Conservation (phyloP, 768 basidiomycete species). For the Lactarius quietus region DNA sequence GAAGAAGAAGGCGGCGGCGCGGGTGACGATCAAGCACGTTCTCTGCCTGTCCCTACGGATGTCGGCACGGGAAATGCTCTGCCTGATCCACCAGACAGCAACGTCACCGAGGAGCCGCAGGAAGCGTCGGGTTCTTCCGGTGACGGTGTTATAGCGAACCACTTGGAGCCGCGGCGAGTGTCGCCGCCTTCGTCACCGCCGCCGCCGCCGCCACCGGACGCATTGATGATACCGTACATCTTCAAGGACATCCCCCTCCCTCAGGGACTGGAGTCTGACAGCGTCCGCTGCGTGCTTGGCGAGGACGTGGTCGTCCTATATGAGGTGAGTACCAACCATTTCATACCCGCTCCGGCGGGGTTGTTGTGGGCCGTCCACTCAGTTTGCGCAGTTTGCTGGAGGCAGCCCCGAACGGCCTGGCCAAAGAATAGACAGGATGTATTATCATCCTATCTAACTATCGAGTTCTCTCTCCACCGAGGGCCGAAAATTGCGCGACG, state of each 20-base stretch:
- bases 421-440: slow-evolving; percentile 4
- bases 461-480: neutral
- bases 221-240: neutral
- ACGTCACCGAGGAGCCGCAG: neutral
- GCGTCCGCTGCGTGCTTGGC: slow-evolving; percentile 1
- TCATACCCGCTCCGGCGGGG: neutral
- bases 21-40: neutral
- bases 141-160: neutral
- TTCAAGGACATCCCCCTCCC: slow-evolving; percentile 3
- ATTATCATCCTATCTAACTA: slow-evolving; percentile 8
- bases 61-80: too few species aligned
- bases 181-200: neutral
- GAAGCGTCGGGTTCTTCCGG: neutral
- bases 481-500: neutral
- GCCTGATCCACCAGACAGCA: neutral
- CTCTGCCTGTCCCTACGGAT: neutral
- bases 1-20: neutral
- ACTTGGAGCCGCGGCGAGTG: neutral
- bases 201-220: neutral
- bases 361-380: neutral
- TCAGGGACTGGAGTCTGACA: neutral
- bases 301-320: slow-evolving; percentile 12
- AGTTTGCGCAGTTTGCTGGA: neutral
- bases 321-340: slow-evolving; percentile 3
- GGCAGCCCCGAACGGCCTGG: neutral